Evolutionary conservation across 164 flowering plant genomes (phyloP).

Genomic region (Magnolia officinalis): DNA sequence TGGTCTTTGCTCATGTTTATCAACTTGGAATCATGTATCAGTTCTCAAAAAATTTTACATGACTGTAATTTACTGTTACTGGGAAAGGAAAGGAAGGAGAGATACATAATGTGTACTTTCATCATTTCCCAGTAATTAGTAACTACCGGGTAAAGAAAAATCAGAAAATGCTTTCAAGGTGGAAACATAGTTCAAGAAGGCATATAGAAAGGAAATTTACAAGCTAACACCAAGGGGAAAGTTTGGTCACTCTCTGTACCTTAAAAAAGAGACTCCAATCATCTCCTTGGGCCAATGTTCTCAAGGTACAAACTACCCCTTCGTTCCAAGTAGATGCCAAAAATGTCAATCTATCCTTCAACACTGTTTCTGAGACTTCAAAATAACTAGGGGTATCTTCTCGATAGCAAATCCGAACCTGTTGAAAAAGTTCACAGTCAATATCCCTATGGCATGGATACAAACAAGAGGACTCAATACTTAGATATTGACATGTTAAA

Average conservation of each 20-base stretch:
- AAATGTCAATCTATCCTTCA: conserved; percentile 28
- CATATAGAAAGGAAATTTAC: background rate
- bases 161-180: background rate
- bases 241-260: conserved; percentile 32
- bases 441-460: background rate
- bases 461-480: background rate
- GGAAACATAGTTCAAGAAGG: background rate
- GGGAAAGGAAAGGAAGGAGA: too few species aligned
- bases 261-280: conserved; percentile 66
- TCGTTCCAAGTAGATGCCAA: conserved; percentile 52
- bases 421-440: conserved; percentile 23
- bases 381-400: conserved; percentile 45
- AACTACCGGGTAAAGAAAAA: background rate
- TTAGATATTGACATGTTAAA: background rate
- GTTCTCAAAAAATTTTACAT: too few species aligned
- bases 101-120: background rate
- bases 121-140: background rate
- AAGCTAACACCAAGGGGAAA: background rate
- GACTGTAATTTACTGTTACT: too few species aligned
- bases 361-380: conserved; percentile 47
- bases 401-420: conserved; percentile 44
- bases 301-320: conserved; percentile 23
- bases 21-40: too few species aligned
- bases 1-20: too few species aligned
- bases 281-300: conserved; percentile 51